A percentile compares a stretch with the other conserved stretches of the same genome.
These are phyloP conservation scores for Halteria grandinella DNA, from an alignment of 73 alveolate genomes.

Conservation along the genomic window DNA sequence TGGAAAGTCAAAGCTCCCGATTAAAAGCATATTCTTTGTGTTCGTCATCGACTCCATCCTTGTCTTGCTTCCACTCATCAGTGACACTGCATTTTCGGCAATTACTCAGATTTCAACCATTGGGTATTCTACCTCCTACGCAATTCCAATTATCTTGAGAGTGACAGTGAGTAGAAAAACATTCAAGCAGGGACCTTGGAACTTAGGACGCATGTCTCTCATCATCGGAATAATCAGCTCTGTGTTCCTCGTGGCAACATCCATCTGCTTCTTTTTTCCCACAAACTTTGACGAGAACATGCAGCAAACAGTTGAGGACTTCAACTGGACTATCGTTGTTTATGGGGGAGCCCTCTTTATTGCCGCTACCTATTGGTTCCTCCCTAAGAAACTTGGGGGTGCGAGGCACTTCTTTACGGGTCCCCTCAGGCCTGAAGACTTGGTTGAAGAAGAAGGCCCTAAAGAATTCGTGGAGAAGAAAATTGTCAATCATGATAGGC, in stretches of 20 bases:
- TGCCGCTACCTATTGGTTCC: background rate
- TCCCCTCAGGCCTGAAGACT: background rate
- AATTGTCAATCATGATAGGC: no score
- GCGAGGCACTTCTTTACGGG: background rate
- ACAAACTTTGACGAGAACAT: background rate
- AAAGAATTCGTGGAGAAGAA: no score
- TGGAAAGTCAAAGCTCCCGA: background rate
- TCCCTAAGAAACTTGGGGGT: background rate
- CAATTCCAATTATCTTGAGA: conserved; percentile 10
- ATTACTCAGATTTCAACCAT: background rate
- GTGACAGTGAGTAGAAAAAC: background rate
- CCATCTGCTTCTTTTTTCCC: conserved; percentile 1
- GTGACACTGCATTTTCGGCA: conserved; percentile 23
- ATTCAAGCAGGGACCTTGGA: background rate
- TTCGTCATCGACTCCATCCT: background rate
- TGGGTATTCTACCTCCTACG: background rate
- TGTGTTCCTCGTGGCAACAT: background rate
- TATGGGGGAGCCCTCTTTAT: conserved; percentile 2
- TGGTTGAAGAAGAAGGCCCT: background rate
- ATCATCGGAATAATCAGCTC: background rate
- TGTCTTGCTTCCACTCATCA: background rate
- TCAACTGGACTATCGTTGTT: conserved; percentile 17
- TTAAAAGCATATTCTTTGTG: background rate
- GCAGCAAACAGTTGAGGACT: background rate
- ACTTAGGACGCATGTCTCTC: background rate